Base-by-base conservation (phyloP, 192 early-diverging fungal genomes). In the Coemansia sp. region DNA sequence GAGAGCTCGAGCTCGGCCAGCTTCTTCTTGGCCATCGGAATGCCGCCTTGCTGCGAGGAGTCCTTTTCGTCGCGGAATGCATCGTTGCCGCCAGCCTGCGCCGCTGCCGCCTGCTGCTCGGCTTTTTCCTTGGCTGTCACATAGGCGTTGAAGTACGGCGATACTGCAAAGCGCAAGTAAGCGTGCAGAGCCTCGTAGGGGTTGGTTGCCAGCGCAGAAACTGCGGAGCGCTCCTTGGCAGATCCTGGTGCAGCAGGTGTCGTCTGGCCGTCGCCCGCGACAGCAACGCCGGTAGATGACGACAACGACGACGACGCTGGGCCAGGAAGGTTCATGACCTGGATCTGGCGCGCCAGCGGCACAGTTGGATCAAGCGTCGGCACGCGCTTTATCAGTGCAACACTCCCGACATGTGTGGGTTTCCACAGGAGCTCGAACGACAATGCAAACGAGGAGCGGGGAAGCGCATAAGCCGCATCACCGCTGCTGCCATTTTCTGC, bases 21-120 rank as follows among this genome's bases (percentile, higher is more conserved):
- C 84, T 99, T 99, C 86, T 97, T 98, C 71, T 94, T 98, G 48
- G 96, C 92, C 89, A 94, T 92, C 13, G 95, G 93, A 59, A 98
- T 90, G 0, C 91, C 91, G 25, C 48, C 48, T 84, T 84, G 71
- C 59, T 80, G 77, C 70, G 77, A 7, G 10, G 7, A 7, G 61
- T 88, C 73, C 85, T 95, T 80, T 39, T 93, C 59, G 42, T 92
- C 57, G 70, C 87, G 58, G 48, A 74, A 68, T 84, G 87, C 66
- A 39, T 55, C 68, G 29, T 20, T 20, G 56, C 29, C 55, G 26
- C 55, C n/a, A 7, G 33, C 40, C 29, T 43, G 20, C 16, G 23
- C 25, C 39, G 46, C 46, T 30, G 65, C 58, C 21, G 59, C 51
- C 63, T 66, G 66, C 58, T 75, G 70, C 34, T 84, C 85, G 35